Percentiles rank a stretch among this genome's conserved stretches.
These are phyloP conservation scores for Leucocoprinus birnbaumii DNA, from an alignment of 768 basidiomycete genomes.

Conservation along the genomic window DNA sequence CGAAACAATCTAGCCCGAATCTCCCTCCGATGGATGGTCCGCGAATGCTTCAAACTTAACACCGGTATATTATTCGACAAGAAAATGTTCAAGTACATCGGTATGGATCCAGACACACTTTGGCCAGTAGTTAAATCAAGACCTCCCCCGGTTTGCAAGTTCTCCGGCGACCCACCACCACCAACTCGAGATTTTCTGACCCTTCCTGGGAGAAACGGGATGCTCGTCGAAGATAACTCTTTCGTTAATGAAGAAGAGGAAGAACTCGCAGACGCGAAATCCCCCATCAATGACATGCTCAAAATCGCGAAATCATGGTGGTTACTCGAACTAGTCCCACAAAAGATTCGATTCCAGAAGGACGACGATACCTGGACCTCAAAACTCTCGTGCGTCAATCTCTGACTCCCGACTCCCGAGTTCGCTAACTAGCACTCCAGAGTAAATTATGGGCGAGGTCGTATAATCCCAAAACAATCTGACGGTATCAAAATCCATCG, in stretches of 20 bases:
- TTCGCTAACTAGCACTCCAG: conserved; percentile 18
- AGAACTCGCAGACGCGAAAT: conserved; percentile 54
- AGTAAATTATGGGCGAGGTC: conserved; percentile 39
- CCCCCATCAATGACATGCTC: conserved; percentile 56
- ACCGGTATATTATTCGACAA: conserved; percentile 61
- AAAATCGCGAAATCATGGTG: conserved; percentile 52
- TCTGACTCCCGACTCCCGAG: not conserved
- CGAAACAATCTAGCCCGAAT: conserved; percentile 66
- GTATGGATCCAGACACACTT: conserved; percentile 43
- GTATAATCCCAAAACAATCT: conserved; percentile 37
- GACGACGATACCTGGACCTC: conserved; percentile 37
- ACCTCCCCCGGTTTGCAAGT: conserved; percentile 34
- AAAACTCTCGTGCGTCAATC: conserved; percentile 30
- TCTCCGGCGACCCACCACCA: conserved; percentile 22
- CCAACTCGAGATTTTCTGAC: conserved; percentile 16
- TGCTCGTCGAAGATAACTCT: conserved; percentile 23
- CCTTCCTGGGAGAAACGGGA: conserved; percentile 19
- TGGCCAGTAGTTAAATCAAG: conserved; percentile 38
- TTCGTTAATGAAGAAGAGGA: conserved; percentile 55
- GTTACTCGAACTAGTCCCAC: conserved; percentile 54
- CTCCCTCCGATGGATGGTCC: conserved; percentile 75
- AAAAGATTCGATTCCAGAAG: conserved; percentile 36
- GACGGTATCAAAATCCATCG: conserved; percentile 42
- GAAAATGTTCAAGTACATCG: conserved; percentile 40
- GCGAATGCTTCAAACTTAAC: conserved; percentile 54